A percentile compares a stretch with the other conserved stretches of the same genome.
These are phyloP conservation scores for Gymnopilus junonius DNA, from an alignment of 768 basidiomycete species.

Conservation along the genomic window DNA sequence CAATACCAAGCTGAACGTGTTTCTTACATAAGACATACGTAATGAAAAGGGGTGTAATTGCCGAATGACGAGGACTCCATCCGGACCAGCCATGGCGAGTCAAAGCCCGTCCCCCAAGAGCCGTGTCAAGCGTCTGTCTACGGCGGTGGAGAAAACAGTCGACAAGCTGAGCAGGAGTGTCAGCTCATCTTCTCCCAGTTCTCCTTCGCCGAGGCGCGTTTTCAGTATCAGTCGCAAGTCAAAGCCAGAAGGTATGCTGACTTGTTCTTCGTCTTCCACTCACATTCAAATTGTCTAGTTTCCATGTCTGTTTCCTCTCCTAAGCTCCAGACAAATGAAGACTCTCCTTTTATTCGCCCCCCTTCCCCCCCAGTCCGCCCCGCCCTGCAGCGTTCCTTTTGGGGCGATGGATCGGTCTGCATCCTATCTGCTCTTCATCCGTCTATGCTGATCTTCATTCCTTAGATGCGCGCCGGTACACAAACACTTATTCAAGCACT, in stretches of 20 bases:
- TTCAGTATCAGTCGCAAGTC: conserved; percentile 60
- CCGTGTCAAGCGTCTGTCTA: conserved; percentile 56
- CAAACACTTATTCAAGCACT: conserved; percentile 90
- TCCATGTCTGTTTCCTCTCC: conserved; percentile 34
- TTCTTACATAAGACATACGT: conserved; percentile 28
- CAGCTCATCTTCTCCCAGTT: conserved; percentile 40
- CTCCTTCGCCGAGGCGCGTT: conserved; percentile 46
- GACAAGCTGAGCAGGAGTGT: conserved; percentile 69
- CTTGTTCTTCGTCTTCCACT: background rate
- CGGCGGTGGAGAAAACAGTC: conserved; percentile 58
- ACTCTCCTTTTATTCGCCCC: conserved; percentile 70
- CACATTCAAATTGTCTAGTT: conserved; percentile 2
- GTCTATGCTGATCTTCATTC: conserved; percentile 15
- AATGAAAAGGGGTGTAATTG: conserved; percentile 6
- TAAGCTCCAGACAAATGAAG: conserved; percentile 35
- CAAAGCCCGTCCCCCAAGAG: conserved; percentile 36
- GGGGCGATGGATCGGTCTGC: conserved; percentile 70
- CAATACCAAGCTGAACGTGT: conserved; percentile 39
- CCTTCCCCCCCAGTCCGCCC: conserved; percentile 67
- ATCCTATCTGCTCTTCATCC: conserved; percentile 4
- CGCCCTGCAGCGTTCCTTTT: conserved; percentile 51
- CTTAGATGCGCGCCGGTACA: conserved; percentile 86
- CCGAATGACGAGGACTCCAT: conserved; percentile 18
- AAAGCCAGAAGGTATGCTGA: conserved; percentile 31
- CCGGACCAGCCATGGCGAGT: conserved; percentile 14